phyloP scores from a whole-genome alignment of 805 yeast genomes.

The Starmera pachycereana region DNA sequence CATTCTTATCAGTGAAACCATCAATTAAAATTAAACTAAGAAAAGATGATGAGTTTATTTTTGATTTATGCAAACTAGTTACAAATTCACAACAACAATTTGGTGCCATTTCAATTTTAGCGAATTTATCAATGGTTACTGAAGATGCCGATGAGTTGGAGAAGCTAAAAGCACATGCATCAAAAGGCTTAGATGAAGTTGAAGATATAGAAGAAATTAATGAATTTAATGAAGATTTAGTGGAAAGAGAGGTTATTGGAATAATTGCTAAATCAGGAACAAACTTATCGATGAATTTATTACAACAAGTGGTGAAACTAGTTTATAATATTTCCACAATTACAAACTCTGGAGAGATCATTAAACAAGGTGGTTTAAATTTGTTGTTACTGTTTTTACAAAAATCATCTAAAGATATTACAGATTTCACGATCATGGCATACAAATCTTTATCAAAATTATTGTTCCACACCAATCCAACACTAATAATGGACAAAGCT shows the following conservation, averaged over 20 bases:
- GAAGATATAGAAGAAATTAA: constrained; percentile 9
- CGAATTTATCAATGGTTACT: constrained; percentile 20
- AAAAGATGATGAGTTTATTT: constrained; percentile 24
- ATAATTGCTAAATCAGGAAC: constrained; percentile 5
- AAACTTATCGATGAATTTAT: constrained; percentile 10
- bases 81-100: constrained; percentile 13
- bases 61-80: constrained; percentile 18
- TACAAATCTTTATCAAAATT: constrained; percentile 33
- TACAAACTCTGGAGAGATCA: constrained; percentile 20
- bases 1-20: constrained; percentile 36
- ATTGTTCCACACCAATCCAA: constrained; percentile 36
- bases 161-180: constrained; percentile 22
- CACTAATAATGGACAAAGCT: constrained; percentile 29
- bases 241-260: constrained; percentile 13
- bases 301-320: constrained; percentile 21
- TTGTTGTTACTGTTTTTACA: constrained; percentile 27
- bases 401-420: constrained; percentile 6
- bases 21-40: constrained; percentile 28
- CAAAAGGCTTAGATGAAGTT: constrained; percentile 16
- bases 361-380: constrained; percentile 37
- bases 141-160: constrained; percentile 17
- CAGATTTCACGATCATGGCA: constrained; percentile 16
- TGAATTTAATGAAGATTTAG: constrained; percentile 10
- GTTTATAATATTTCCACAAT: constrained; percentile 21
- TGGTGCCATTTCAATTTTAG: constrained; percentile 23